Conservation (phyloP, 75 land plant genomes). For the Cunninghamia lanceolata region DNA sequence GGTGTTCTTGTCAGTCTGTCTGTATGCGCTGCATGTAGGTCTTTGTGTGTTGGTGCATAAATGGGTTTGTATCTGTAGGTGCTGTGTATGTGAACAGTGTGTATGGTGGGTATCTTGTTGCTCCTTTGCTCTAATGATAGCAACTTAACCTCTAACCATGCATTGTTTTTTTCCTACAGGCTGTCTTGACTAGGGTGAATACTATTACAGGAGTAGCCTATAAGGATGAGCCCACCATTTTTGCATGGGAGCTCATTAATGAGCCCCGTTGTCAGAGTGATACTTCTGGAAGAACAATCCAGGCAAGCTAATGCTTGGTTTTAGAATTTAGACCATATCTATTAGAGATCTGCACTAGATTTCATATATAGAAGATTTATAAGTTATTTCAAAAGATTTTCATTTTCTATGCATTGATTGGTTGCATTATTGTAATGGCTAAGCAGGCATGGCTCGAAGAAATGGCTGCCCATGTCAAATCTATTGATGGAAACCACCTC, state of each 20-base stretch:
- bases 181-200: slow-evolving; percentile 68
- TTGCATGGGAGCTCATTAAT: slow-evolving; percentile 92
- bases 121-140: not conserved
- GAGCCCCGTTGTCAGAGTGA: slow-evolving; percentile 76
- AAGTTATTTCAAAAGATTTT: not conserved
- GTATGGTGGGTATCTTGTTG: not conserved
- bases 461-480: slow-evolving; percentile 80
- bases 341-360: not conserved
- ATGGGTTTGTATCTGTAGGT: not conserved
- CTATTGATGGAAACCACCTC: slow-evolving; percentile 83
- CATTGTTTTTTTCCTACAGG: slow-evolving; percentile 31
- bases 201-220: slow-evolving; percentile 63
- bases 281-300: slow-evolving; percentile 51
- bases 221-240: slow-evolving; percentile 71
- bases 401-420: not conserved
- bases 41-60: not conserved
- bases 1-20: not conserved
- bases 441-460: slow-evolving; percentile 69
- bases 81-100: too few relatives aligned
- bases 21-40: not conserved
- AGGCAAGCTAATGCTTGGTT: slow-evolving; percentile 24
- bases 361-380: not conserved
- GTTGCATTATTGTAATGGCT: not conserved
- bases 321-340: not conserved
- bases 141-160: not conserved